Evolutionary conservation across 805 yeast species (phyloP), one percentile per base, ranked within the genome.

Genomic region (Yueomyces sinensis): DNA sequence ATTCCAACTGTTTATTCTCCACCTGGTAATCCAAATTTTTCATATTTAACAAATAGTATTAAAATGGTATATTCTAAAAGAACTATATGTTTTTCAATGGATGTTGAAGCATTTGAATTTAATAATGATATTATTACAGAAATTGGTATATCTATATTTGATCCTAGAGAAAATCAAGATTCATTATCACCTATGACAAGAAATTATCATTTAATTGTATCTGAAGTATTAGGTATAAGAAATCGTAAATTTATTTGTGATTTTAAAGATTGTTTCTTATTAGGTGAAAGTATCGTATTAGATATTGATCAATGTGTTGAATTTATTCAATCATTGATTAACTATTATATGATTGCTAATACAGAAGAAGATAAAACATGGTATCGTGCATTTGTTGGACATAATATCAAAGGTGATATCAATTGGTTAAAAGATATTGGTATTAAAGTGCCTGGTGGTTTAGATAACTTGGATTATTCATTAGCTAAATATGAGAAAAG

Each of bases 161-260:
- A 73, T 41, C 79, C 79, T 4, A 46, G 66, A 17, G 58, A 52
- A 28, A 73, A 70, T 38, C 17, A 9, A 14, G 30, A 43, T 14
- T 45, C 69, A 1, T 39, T 62, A 24, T 39, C 55, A 2, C 76
- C 76, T 3, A 36, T 50, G 4, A 49, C 66, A 19, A 54, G 55
- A 14, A 64, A 62, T 33, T 54, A 56, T 34, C 69, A 63, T 35
- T 55, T 74, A 9, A 50, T 69, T 3, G 59, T 72, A 3, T 46
- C 56, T 19, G 81, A 73, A 41, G 41, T 60, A 32, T 34, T 52
- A 20, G 38, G 55, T 14, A 39, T 52, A 22, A 50, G 59, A n/a
- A 76, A 76, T 48, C 74, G 77, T 3, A 50, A 53, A 30, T 76
- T 41, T 44, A 77, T 76, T 1, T 62, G 71, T 3, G 72, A 76